Evolutionary conservation across 305 asterid species (phyloP).

Genomic region (Solanum hybrid): DNA sequence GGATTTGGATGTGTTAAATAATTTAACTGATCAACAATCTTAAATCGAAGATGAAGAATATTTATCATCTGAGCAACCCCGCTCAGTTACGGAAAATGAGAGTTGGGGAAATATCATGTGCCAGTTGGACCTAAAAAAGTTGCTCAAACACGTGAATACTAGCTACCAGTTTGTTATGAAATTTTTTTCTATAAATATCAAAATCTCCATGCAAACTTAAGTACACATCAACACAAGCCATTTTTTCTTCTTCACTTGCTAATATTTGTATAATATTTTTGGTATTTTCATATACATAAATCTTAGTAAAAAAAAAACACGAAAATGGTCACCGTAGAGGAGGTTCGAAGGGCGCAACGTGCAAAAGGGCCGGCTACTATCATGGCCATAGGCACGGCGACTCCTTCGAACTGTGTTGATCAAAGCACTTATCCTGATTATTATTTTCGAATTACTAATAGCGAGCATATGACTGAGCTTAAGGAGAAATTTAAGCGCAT

Average conservation of each 20-base stretch:
- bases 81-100: neutral
- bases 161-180: neutral
- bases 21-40: neutral
- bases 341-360: slow-evolving; percentile 42
- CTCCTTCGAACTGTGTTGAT: slow-evolving; percentile 45
- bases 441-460: slow-evolving; percentile 47
- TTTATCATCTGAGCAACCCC: neutral
- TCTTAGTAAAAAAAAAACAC: neutral
- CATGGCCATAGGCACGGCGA: slow-evolving; percentile 55
- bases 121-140: neutral
- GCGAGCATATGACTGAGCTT: slow-evolving; percentile 47
- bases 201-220: neutral
- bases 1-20: neutral
- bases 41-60: neutral
- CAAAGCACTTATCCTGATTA: slow-evolving; percentile 45
- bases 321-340: slow-evolving; percentile 48
- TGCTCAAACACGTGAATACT: neutral
- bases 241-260: neutral
- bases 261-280: neutral
- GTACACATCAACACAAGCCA: neutral
- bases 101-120: neutral
- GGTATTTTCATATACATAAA: neutral
- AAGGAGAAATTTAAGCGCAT: slow-evolving; percentile 55
- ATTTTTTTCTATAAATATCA: neutral
- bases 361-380: slow-evolving; percentile 60